Conservation (phyloP, 192 early-diverging fungal species). For the Coemansia furcata region DNA sequence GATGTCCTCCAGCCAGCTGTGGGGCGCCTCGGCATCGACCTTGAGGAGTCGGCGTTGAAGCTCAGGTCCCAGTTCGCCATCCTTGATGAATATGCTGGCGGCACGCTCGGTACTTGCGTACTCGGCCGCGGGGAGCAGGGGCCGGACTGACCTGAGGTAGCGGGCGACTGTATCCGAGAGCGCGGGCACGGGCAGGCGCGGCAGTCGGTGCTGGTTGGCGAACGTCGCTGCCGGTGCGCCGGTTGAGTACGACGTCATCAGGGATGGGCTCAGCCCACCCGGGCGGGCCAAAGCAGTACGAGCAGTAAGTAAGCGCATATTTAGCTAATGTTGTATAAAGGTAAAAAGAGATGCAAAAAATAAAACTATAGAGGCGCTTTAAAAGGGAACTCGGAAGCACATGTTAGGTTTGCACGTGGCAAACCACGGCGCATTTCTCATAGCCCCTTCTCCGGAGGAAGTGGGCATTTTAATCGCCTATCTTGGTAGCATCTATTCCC, state of each 20-base stretch:
- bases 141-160: slow-evolving; percentile 72
- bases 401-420: background rate
- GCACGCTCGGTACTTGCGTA: slow-evolving; percentile 60
- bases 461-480: background rate
- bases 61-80: slow-evolving; percentile 66
- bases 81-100: slow-evolving; percentile 66
- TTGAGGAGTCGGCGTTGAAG: slow-evolving; percentile 73
- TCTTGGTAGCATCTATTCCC: slow-evolving; percentile 24
- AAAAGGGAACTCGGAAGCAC: background rate
- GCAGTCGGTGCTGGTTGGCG: slow-evolving; percentile 65
- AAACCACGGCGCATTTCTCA: background rate
- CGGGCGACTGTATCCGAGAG: slow-evolving; percentile 73
- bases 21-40: slow-evolving; percentile 63
- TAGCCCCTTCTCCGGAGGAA: background rate
- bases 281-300: slow-evolving; percentile 3
- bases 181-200: slow-evolving; percentile 82
- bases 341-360: background rate
- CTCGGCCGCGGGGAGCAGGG: slow-evolving; percentile 64
- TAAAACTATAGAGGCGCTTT: background rate
- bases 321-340: background rate
- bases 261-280: background rate
- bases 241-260: background rate
- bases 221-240: slow-evolving; percentile 52
- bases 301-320: slow-evolving; percentile 3
- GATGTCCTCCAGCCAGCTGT: slow-evolving; percentile 88